A percentile compares a stretch with the other conserved stretches of the same genome.
Conservation (phyloP, 805 yeast species). For the Barnettozyma wickerhamii region DNA sequence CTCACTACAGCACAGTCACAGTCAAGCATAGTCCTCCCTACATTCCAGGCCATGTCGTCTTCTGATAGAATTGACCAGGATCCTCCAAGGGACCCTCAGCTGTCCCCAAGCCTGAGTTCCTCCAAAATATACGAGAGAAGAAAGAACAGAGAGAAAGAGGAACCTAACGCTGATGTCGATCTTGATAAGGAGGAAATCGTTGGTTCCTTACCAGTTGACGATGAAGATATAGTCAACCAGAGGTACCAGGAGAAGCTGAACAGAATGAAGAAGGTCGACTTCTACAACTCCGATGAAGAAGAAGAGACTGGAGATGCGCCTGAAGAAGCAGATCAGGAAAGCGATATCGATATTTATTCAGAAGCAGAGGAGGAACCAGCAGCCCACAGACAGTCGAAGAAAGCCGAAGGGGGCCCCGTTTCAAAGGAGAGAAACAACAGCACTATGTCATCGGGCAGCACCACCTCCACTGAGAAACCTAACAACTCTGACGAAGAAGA, state of each 20-base stretch:
- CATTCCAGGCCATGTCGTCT: conserved; percentile 20
- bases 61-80: neutral
- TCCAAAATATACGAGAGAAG: conserved; percentile 23
- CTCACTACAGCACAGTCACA: neutral
- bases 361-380: neutral
- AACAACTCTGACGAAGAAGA: conserved; percentile 6
- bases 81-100: neutral
- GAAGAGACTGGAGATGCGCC: neutral
- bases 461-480: neutral
- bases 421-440: no score
- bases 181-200: no score
- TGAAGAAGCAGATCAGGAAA: conserved; percentile 10
- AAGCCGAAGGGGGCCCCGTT: no score
- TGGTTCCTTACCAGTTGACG: conserved; percentile 2
- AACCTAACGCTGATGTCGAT: no score
- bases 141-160: conserved; percentile 14
- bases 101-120: conserved; percentile 10
- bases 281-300: conserved; percentile 11
- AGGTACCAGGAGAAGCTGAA: conserved; percentile 18
- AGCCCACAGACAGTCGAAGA: no score
- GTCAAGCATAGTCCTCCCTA: conserved; percentile 14
- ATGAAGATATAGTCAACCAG: conserved; percentile 9
- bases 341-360: conserved; percentile 22
- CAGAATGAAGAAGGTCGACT: conserved; percentile 16
- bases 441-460: neutral